Conservation (phyloP, 1,139 yeast genomes). For the Trichomonascaceae sp. region DNA sequence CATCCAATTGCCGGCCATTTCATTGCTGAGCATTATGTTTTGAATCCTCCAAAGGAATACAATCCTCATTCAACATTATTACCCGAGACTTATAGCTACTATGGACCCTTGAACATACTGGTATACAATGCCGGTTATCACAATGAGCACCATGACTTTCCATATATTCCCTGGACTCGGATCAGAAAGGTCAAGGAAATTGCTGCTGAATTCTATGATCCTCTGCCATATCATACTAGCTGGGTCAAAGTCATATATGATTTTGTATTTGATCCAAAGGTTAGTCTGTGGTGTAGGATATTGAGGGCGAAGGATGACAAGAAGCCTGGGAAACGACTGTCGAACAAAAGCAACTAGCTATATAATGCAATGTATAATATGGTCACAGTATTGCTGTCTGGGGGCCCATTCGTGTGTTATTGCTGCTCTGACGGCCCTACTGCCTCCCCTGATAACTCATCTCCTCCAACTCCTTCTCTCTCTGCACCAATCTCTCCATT, state of each 20-base stretch:
- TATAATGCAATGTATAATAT: neutral
- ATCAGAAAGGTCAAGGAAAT: conserved; percentile 58
- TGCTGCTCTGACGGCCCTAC: too few relatives aligned
- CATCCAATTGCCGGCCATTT: conserved; percentile 96
- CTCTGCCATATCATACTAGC: conserved; percentile 68
- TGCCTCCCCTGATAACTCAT: conserved; percentile 24
- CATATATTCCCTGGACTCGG: conserved; percentile 85
- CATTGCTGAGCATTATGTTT: conserved; percentile 86
- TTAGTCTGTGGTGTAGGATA: conserved; percentile 74
- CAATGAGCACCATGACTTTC: conserved; percentile 94
- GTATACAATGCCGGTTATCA: conserved; percentile 95
- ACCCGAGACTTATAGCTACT: conserved; percentile 87
- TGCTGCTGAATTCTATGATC: conserved; percentile 77
- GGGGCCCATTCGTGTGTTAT: too few relatives aligned
- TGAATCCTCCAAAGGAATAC: conserved; percentile 48
- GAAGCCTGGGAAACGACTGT: too few relatives aligned
- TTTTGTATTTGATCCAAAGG: conserved; percentile 62
- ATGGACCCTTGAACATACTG: conserved; percentile 67
- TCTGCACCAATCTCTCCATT: conserved; percentile 17
- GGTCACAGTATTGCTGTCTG: too few relatives aligned
- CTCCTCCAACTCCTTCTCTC: conserved; percentile 20
- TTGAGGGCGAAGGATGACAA: conserved; percentile 31
- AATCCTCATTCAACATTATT: conserved; percentile 29
- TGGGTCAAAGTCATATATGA: conserved; percentile 76
- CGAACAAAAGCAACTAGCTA: too few relatives aligned